phyloP scores from a whole-genome alignment of 148 eudicot genomes.

The Silene latifolia region DNA sequence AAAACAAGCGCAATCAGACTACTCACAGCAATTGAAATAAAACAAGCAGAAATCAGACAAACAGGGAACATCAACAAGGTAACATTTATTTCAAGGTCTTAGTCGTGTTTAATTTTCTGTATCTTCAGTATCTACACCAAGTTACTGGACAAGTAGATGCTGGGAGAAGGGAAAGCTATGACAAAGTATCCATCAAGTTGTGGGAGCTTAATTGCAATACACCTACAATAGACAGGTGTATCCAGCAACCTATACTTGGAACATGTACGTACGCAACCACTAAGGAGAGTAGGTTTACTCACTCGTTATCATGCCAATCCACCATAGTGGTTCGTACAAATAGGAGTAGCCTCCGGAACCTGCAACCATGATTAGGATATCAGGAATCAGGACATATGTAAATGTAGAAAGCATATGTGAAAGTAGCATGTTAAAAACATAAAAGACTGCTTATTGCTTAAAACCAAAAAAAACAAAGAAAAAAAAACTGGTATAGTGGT shows the following conservation, averaged over 20 bases:
- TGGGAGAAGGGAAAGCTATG: not conserved
- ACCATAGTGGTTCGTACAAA: constrained; percentile 66
- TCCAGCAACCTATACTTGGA: not conserved
- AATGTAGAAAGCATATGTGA: not conserved
- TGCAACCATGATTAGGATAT: constrained; percentile 24
- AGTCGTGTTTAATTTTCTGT: not conserved
- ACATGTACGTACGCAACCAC: constrained; percentile 1
- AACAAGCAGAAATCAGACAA: not conserved
- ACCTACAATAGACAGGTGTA: not conserved
- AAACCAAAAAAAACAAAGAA: too few relatives aligned
- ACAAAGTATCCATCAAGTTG: not conserved
- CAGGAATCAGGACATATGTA: constrained; percentile 1
- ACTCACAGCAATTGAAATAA: not conserved
- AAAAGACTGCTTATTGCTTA: too few relatives aligned
- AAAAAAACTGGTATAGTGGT: too few relatives aligned
- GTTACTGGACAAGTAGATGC: not conserved
- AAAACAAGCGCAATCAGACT: not conserved
- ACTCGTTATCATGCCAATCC: constrained; percentile 81
- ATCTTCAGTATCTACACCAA: not conserved
- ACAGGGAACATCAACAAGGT: not conserved
- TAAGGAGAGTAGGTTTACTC: constrained; percentile 21
- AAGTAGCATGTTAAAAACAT: not conserved
- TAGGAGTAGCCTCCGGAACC: constrained; percentile 74
- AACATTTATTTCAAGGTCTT: not conserved
- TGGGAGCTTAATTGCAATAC: not conserved